phyloP scores from a whole-genome alignment of 345 rosid species.

The Gynandropsis gynandra region DNA sequence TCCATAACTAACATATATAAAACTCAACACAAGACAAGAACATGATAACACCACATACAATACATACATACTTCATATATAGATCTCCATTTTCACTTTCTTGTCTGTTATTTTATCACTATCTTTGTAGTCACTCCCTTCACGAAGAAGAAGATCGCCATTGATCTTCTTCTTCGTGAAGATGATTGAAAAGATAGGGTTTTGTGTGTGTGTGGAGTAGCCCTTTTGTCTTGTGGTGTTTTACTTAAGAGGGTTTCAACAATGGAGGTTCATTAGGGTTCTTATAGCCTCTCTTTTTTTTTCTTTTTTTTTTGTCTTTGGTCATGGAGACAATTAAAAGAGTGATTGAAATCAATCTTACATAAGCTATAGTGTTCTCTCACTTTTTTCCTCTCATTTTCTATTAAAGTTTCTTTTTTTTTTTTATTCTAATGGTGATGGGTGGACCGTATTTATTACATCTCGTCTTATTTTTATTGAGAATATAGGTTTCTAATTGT shows the following conservation, averaged over 20 bases:
- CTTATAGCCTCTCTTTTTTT: conserved; percentile 17
- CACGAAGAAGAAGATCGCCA: conserved; percentile 8
- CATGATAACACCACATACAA: not conserved
- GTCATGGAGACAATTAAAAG: conserved; percentile 26
- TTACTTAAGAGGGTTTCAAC: conserved; percentile 30
- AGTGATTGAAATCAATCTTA: conserved; percentile 16
- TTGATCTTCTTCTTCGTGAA: conserved; percentile 21
- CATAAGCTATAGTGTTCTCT: conserved; percentile 22
- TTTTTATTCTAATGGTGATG: conserved; percentile 2
- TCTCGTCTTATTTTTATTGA: not conserved
- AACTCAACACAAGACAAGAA: conserved; percentile 23
- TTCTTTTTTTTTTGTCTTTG: conserved; percentile 18
- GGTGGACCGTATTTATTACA: not conserved
- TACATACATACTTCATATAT: not conserved
- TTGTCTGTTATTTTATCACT: too few relatives aligned
- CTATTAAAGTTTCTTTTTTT: not conserved
- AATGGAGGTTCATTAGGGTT: conserved; percentile 19
- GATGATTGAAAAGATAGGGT: conserved; percentile 26
- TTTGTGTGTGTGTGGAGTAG: conserved; percentile 1
- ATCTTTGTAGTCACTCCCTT: too few relatives aligned
- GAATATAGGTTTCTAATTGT: too few relatives aligned
- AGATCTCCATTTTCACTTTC: not conserved
- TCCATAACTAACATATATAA: conserved; percentile 22
- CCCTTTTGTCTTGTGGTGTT: conserved; percentile 12
- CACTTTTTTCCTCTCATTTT: conserved; percentile 3